Conservation (phyloP, 139 green algal genomes). For the Coelastrella sp. region DNA sequence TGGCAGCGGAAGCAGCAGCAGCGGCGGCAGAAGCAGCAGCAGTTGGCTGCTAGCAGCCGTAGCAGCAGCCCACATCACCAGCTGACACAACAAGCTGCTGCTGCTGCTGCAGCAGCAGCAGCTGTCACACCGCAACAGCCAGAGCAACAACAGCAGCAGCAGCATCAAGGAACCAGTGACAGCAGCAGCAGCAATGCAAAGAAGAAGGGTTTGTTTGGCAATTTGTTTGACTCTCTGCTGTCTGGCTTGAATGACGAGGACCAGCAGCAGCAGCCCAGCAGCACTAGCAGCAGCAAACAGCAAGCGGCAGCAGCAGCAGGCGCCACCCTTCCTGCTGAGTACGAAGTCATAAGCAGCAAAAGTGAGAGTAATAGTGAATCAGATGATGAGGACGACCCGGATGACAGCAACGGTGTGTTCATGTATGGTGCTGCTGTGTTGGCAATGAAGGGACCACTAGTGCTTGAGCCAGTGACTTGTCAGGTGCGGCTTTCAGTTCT, state of each 20-base stretch:
- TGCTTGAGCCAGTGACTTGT: slow-evolving; percentile 43
- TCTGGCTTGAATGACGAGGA: background rate
- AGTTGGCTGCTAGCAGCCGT: background rate
- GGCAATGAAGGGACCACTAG: slow-evolving; percentile 19
- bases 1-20: slow-evolving; percentile 25
- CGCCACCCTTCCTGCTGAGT: background rate
- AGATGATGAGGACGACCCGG: background rate
- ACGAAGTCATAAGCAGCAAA: background rate
- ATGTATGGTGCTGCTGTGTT: slow-evolving; percentile 54
- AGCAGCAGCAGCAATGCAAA: background rate
- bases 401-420: slow-evolving; percentile 17
- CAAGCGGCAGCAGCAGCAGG: slow-evolving; percentile 20
- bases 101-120: background rate
- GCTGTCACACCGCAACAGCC: background rate
- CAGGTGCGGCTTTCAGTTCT: background rate
- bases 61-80: slow-evolving; percentile 22
- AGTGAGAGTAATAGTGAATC: background rate
- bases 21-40: slow-evolving; percentile 24
- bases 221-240: background rate
- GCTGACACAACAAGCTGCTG: background rate
- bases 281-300: slow-evolving; percentile 8
- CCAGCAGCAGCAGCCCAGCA: slow-evolving; percentile 30
- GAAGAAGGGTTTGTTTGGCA: slow-evolving; percentile 36
- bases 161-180: background rate
- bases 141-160: slow-evolving; percentile 27